A percentile compares a stretch with the other conserved stretches of the same genome.
Evolutionary conservation across 2,329 filamentous ascomycete species (phyloP).

Genomic region (Tolypocladium ophioglossoides): DNA sequence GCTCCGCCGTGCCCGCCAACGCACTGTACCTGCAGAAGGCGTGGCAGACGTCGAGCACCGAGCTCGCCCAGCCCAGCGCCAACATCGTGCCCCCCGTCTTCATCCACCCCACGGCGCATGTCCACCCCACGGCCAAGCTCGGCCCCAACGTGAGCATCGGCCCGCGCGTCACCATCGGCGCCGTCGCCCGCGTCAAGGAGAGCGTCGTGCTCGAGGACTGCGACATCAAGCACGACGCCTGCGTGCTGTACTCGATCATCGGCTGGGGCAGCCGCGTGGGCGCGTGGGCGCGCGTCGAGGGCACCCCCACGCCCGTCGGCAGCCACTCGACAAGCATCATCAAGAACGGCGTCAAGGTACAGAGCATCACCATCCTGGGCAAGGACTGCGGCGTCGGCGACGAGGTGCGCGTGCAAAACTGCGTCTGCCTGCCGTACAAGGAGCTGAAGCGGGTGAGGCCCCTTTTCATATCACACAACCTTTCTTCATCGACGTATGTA

Average conservation of each 20-base stretch:
- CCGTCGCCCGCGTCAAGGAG: constrained; percentile 89
- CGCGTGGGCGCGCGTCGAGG: constrained; percentile 97
- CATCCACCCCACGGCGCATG: constrained; percentile 83
- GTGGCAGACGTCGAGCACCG: constrained; percentile 64
- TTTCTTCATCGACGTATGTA: constrained; percentile 4
- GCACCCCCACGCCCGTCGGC: constrained; percentile 75
- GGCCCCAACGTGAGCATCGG: constrained; percentile 96
- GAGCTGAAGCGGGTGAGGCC: constrained; percentile 82
- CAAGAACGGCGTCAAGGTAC: constrained; percentile 97
- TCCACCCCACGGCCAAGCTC: constrained; percentile 92
- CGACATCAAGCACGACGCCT: constrained; percentile 95
- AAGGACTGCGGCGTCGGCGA: constrained; percentile 94
- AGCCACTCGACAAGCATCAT: constrained; percentile 91
- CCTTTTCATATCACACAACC: not conserved
- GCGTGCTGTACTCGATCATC: constrained; percentile 90
- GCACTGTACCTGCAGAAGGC: constrained; percentile 94
- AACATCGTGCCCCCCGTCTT: constrained; percentile 89
- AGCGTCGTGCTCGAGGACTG: constrained; percentile 89
- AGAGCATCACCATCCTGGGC: constrained; percentile 93
- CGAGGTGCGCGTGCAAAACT: constrained; percentile 94
- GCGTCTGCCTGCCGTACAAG: constrained; percentile 94
- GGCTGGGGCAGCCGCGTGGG: constrained; percentile 94
- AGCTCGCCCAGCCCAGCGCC: constrained; percentile 72
- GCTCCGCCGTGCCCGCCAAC: constrained; percentile 92
- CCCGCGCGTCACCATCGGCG: constrained; percentile 72